These are phyloP conservation scores for Picochlorum costavermella DNA, from an alignment of 139 green algal species.

Conservation along the genomic window DNA sequence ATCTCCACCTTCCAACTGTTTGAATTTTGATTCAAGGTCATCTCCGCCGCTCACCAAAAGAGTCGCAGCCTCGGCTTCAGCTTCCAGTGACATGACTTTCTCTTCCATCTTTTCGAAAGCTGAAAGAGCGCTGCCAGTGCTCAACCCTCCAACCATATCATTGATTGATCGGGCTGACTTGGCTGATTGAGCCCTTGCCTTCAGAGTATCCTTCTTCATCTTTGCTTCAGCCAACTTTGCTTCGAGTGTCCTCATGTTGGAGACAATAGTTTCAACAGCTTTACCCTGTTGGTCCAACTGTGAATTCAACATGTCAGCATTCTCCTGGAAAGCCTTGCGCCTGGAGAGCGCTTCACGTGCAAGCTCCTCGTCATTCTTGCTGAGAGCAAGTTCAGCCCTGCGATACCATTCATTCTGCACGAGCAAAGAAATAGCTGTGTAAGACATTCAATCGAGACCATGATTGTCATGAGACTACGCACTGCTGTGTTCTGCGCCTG, in stretches of 20 bases:
- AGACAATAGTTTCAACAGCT: constrained; percentile 82
- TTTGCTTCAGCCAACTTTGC: constrained; percentile 84
- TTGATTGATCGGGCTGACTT: constrained; percentile 57
- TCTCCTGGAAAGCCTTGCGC: constrained; percentile 81
- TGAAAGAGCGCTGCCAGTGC: constrained; percentile 74
- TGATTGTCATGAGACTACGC: constrained; percentile 30
- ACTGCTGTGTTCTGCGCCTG: constrained; percentile 54
- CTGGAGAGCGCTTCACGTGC: constrained; percentile 88
- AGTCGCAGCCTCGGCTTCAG: constrained; percentile 77
- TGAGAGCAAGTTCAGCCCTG: constrained; percentile 88
- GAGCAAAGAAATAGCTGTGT: constrained; percentile 1
- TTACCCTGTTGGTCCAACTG: constrained; percentile 87
- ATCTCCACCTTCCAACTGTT: constrained; percentile 64
- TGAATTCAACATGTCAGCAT: constrained; percentile 64
- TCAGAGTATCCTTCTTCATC: constrained; percentile 99
- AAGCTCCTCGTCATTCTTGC: constrained; percentile 93
- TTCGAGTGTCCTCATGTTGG: constrained; percentile 82
- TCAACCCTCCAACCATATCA: constrained; percentile 58
- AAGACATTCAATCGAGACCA: constrained; percentile 4
- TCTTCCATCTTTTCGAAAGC: constrained; percentile 99
- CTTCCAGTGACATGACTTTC: constrained; percentile 93
- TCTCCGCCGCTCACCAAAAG: constrained; percentile 57
- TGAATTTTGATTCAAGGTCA: constrained; percentile 72
- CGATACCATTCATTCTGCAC: constrained; percentile 68
- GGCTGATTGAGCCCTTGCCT: constrained; percentile 87